These are phyloP conservation scores for Neonectria hederae DNA, from an alignment of 2,329 filamentous ascomycete genomes.

Conservation along the genomic window DNA sequence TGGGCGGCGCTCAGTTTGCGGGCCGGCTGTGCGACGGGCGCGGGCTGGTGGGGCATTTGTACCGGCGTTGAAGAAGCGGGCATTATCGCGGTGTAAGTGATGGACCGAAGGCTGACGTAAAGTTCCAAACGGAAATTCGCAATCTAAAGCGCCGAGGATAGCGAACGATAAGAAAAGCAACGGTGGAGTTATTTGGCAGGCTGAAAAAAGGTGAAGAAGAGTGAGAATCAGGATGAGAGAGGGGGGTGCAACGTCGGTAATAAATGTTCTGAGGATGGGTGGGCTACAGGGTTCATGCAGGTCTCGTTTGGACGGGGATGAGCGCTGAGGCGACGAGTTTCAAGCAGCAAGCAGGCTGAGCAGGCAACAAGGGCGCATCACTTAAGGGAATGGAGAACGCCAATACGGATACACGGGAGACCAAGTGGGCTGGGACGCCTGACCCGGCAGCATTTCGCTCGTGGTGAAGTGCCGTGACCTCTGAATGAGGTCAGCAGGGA, in stretches of 20 bases:
- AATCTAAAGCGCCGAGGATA: neutral
- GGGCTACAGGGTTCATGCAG: constrained; percentile 13
- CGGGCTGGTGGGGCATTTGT: constrained; percentile 48
- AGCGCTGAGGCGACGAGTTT: constrained; percentile 11
- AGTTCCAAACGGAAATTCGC: neutral
- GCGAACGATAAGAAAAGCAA: neutral
- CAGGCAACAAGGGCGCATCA: neutral
- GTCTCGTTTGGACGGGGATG: neutral
- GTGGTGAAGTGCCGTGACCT: constrained; percentile 37
- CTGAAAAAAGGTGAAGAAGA: neutral
- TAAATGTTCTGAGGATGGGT: constrained; percentile 1
- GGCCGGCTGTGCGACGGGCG: constrained; percentile 42
- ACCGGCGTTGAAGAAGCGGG: constrained; percentile 28
- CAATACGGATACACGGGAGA: constrained; percentile 10
- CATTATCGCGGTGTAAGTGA: constrained; percentile 20
- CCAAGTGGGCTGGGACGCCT: constrained; percentile 29
- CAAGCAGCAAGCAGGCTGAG: neutral
- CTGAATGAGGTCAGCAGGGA: constrained; percentile 39
- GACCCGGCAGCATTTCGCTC: constrained; percentile 17
- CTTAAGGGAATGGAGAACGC: constrained; percentile 5
- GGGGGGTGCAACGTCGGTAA: constrained; percentile 15
- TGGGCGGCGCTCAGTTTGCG: constrained; percentile 45
- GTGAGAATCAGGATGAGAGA: neutral
- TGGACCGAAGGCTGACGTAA: neutral
- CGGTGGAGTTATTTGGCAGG: neutral